Evolutionary conservation across 805 yeast species (phyloP).

Genomic region (Pichia gijzeniarum): DNA sequence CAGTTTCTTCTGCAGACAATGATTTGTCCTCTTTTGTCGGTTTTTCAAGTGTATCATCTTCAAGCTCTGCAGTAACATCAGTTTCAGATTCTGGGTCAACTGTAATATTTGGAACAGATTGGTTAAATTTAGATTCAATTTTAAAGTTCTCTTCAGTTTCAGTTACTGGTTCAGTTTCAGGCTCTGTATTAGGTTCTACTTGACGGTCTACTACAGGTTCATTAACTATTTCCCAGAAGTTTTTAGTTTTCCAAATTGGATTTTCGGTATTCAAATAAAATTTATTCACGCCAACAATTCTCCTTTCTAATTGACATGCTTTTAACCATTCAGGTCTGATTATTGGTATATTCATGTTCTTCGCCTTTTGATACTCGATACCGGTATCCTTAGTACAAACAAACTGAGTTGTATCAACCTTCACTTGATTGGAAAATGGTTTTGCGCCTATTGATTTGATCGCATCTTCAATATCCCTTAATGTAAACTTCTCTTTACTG

Average conservation of each 20-base stretch:
- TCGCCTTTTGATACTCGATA: constrained; percentile 65
- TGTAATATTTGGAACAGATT: neutral
- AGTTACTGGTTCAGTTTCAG: no score
- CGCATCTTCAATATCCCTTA: constrained; percentile 55
- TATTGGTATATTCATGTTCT: constrained; percentile 81
- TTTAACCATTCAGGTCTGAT: constrained; percentile 96
- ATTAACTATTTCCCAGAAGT: constrained; percentile 31
- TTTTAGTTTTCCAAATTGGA: constrained; percentile 37
- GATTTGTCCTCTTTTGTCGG: no score
- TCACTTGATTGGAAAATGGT: constrained; percentile 65
- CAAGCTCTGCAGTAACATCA: neutral
- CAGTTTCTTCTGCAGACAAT: no score
- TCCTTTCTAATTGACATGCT: constrained; percentile 83
- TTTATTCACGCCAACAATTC: constrained; percentile 89
- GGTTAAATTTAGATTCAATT: neutral
- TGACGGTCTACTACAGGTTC: neutral
- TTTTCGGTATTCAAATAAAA: constrained; percentile 58
- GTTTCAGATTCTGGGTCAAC: neutral
- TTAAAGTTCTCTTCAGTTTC: neutral
- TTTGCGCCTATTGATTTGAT: constrained; percentile 74
- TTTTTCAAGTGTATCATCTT: no score
- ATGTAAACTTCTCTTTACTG: constrained; percentile 38
- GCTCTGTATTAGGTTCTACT: no score
- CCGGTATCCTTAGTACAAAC: constrained; percentile 67
- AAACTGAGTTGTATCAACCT: constrained; percentile 91